These are phyloP conservation scores for Globisporangium acanthophoron DNA, from an alignment of 352 stramenopile genomes.

Conservation along the genomic window DNA sequence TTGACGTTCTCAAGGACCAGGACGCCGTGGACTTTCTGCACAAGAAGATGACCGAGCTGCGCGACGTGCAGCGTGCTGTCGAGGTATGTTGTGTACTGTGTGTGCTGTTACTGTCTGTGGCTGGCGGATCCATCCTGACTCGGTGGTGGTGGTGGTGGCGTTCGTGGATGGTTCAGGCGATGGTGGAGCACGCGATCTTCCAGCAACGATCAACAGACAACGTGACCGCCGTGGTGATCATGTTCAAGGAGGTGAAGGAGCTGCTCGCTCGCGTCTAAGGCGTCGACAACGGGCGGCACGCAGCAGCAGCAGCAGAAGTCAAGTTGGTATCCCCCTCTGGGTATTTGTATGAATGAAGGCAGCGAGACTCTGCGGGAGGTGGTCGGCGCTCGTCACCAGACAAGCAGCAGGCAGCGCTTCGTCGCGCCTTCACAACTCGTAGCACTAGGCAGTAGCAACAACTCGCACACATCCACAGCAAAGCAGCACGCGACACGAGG, in stretches of 20 bases:
- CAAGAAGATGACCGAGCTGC: slow-evolving; percentile 57
- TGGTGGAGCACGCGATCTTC: slow-evolving; percentile 77
- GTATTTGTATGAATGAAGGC: neutral
- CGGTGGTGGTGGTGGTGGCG: slow-evolving; percentile 3
- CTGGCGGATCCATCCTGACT: neutral
- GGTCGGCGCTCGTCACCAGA: neutral
- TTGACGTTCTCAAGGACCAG: slow-evolving; percentile 82
- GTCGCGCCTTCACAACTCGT: neutral
- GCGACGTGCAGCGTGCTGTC: slow-evolving; percentile 71
- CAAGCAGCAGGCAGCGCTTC: too few species aligned
- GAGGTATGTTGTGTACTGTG: slow-evolving; percentile 30
- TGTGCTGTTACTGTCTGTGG: slow-evolving; percentile 2
- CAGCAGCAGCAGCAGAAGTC: neutral
- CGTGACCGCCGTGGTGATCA: slow-evolving; percentile 77
- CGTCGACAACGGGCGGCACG: neutral
- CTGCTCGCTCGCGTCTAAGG: slow-evolving; percentile 13
- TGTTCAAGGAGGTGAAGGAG: slow-evolving; percentile 72
- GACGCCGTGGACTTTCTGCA: slow-evolving; percentile 75
- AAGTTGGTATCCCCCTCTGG: neutral
- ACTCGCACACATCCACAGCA: neutral
- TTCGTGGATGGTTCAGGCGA: slow-evolving; percentile 25
- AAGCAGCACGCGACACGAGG: neutral
- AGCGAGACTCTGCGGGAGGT: neutral
- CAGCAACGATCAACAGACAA: slow-evolving; percentile 85
- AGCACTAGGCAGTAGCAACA: neutral